Evolutionary conservation across 805 yeast species (phyloP), one percentile per base, ranked within the genome.

Genomic region (Teunomyces aglyptinius): DNA sequence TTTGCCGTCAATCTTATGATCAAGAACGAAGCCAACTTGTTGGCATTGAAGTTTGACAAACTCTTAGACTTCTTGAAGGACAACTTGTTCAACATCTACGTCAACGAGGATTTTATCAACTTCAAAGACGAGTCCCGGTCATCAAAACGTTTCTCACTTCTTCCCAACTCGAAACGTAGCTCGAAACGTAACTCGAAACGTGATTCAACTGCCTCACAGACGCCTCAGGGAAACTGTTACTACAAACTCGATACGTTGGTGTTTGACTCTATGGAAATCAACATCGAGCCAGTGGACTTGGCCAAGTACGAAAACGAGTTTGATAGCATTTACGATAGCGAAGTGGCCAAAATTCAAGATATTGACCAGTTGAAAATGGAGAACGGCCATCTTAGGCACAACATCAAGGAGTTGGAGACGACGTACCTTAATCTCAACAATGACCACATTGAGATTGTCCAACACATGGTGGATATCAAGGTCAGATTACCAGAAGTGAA

Each of bases 381-480:
- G 43, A 92, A 92, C 64, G 88, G 89, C 10, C 80, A 81, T 51
- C 70, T 92, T 46, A 78, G 89, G 19, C 78, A 81, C 52, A 89
- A 88, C 52, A 83, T 89, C 44, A 77, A 86, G 58, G 77, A 81
- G 49, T 72, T 90, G 32, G 96, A 89, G 63, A 73, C 82, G 13
- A 78, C 84, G 18, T 83, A 83, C 58, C 80, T 85, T 3, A 70
- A 80, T 1, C 69, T 92, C 49, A 89, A 88, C 60, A 75, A 80
- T 49, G 97, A 91, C 58, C 97, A 94, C 64, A 80, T 90, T 24
- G 86, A 81, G 45, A 80, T 90, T 32, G 96, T 96, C 3, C 92
- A 91, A 65, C 89, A 83, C 53, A 81, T 94, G 83, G 89, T 92
- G 28, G 81, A 81, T 52, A 85, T 87, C 33, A 83, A 94, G 58